These are phyloP conservation scores for Aspergillus jensenii DNA, from an alignment of 2,329 filamentous ascomycete species.

Conservation along the genomic window DNA sequence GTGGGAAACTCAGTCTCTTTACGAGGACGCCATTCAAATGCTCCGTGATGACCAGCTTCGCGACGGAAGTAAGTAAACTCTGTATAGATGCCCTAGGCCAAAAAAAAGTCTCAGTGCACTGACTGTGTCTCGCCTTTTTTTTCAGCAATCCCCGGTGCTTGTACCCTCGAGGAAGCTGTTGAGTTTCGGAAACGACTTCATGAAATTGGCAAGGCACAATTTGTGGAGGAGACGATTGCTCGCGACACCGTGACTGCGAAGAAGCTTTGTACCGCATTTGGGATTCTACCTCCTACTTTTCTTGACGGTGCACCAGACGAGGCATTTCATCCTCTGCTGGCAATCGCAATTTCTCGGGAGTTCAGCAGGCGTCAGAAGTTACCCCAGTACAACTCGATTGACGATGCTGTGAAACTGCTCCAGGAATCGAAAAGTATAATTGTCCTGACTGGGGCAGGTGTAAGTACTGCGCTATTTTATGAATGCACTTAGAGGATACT, in stretches of 20 bases:
- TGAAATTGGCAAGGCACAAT: conserved; percentile 72
- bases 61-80: conserved; percentile 45
- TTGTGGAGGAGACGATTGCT: conserved; percentile 71
- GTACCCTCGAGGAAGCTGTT: conserved; percentile 68
- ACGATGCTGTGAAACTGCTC: conserved; percentile 80
- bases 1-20: conserved; percentile 66
- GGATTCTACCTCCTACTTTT: conserved; percentile 70
- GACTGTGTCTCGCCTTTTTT: neutral
- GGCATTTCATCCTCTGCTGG: conserved; percentile 71
- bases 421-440: conserved; percentile 78
- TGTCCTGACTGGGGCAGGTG: conserved; percentile 87
- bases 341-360: conserved; percentile 75
- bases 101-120: neutral
- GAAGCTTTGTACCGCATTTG: conserved; percentile 84
- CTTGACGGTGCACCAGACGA: conserved; percentile 73
- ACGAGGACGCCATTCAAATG: conserved; percentile 62
- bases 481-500: neutral
- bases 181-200: conserved; percentile 70
- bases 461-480: conserved; percentile 28
- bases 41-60: conserved; percentile 54
- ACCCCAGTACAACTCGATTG: conserved; percentile 74
- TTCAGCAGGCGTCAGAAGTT: conserved; percentile 80
- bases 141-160: conserved; percentile 50
- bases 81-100: neutral
- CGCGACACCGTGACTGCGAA: conserved; percentile 70